Evolutionary conservation across 495 filamentous ascomycete genomes (phyloP).

Genomic region (Penicillium goetzii): DNA sequence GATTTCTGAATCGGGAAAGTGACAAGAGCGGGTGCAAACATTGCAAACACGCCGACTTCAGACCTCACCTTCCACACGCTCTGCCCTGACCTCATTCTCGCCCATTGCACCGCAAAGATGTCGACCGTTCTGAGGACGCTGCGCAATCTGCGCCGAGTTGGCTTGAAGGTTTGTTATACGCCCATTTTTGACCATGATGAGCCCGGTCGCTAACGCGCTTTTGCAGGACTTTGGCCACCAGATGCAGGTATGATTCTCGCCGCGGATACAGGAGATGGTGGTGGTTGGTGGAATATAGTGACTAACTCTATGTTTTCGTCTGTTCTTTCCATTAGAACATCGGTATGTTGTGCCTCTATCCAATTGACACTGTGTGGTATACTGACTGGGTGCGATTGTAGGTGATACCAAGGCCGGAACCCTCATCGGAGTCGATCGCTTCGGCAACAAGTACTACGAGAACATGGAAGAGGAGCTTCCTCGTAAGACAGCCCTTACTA

Average conservation of each 20-base stretch:
- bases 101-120: constrained; percentile 62
- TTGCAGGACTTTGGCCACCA: constrained; percentile 84
- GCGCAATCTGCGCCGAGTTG: constrained; percentile 82
- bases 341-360: constrained; percentile 48
- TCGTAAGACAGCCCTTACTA: constrained; percentile 56
- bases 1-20: constrained; percentile 32
- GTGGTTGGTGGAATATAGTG: constrained; percentile 11
- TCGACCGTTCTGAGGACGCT: constrained; percentile 88
- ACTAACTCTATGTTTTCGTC: constrained; percentile 28
- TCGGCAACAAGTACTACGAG: constrained; percentile 97
- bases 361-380: constrained; percentile 10
- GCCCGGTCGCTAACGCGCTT: constrained; percentile 36
- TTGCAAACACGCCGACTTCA: constrained; percentile 39
- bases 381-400: constrained; percentile 40
- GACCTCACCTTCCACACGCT: constrained; percentile 28
- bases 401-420: constrained; percentile 97
- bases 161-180: constrained; percentile 68
- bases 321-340: constrained; percentile 60
- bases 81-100: constrained; percentile 16
- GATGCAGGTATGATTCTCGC: constrained; percentile 71
- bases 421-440: constrained; percentile 83
- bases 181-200: neutral
- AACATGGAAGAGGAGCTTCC: constrained; percentile 91
- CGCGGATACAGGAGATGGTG: constrained; percentile 17
- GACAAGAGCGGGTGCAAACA: constrained; percentile 40